Evolutionary conservation across 345 rosid genomes (phyloP).

Genomic region (Eutrema yunnanense): DNA sequence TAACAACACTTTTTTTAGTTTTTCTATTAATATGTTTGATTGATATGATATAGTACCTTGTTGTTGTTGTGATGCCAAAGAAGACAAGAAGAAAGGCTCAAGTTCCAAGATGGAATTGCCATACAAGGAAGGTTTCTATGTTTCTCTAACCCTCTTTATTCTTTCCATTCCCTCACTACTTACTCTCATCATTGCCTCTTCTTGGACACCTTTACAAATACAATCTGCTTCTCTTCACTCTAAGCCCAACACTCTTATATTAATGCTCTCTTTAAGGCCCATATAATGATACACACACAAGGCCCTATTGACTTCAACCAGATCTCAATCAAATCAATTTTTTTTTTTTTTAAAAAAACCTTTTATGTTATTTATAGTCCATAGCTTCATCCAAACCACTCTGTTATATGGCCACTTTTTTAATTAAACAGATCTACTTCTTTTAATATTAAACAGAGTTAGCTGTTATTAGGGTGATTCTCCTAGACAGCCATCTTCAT

Average conservation of each 20-base stretch:
- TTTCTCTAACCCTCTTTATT: conserved; percentile 12
- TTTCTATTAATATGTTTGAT: not conserved
- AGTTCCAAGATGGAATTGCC: conserved; percentile 26
- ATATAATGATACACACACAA: not conserved
- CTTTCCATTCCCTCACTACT: conserved; percentile 26
- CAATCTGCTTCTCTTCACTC: not conserved
- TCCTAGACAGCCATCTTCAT: not conserved
- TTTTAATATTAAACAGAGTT: no score
- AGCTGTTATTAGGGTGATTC: not conserved
- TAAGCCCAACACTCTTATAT: not conserved
- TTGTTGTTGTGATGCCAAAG: conserved; percentile 8
- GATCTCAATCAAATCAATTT: no score
- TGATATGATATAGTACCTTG: not conserved
- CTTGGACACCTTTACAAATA: not conserved
- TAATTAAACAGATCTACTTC: not conserved
- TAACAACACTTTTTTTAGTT: not conserved
- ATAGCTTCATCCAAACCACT: not conserved
- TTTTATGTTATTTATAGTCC: no score
- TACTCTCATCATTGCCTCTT: conserved; percentile 10
- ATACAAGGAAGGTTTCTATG: conserved; percentile 20
- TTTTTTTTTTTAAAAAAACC: no score
- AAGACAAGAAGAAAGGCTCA: conserved; percentile 18
- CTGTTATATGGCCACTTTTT: not conserved
- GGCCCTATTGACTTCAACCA: not conserved
- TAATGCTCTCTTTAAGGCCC: conserved; percentile 7